Evolutionary conservation across 1,284 basidiomycete species (phyloP).

Genomic region (Moesziomyces sp.): DNA sequence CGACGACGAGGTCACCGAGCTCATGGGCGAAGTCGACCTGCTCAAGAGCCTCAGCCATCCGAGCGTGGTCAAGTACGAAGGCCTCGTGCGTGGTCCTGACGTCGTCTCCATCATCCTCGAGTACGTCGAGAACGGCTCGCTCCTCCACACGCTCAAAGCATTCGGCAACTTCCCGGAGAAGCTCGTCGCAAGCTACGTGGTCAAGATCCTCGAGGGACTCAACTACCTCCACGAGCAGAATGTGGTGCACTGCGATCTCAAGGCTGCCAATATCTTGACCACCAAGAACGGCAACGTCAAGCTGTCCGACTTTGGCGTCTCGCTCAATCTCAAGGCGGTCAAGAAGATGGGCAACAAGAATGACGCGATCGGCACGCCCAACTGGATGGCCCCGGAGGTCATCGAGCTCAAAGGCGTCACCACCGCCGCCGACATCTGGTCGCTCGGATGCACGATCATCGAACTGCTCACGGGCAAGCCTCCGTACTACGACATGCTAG

Average conservation of each 20-base stretch:
- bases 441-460: conserved; percentile 89
- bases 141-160: conserved; percentile 74
- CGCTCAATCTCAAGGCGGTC: conserved; percentile 57
- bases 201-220: conserved; percentile 86
- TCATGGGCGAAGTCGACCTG: conserved; percentile 98
- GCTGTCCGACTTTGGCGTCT: conserved; percentile 73
- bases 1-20: conserved; percentile 99
- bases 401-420: conserved; percentile 78
- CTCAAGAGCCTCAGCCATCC: conserved; percentile 95
- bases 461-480: conserved; percentile 91
- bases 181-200: conserved; percentile 90
- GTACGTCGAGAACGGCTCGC: conserved; percentile 75
- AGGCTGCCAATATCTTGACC: conserved; percentile 73
- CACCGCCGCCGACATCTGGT: conserved; percentile 81
- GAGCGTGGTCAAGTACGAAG: conserved; percentile 96
- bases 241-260: conserved; percentile 72
- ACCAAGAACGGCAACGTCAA: conserved; percentile 73
- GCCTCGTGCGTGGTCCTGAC: conserved; percentile 69
- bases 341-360: conserved; percentile 77
- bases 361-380: conserved; percentile 86
- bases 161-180: conserved; percentile 91
- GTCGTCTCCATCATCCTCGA: conserved; percentile 71
- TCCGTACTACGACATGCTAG: conserved; percentile 79
- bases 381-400: conserved; percentile 97
- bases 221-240: conserved; percentile 96